Percentiles rank a stretch among this genome's conserved stretches.
Conservation (phyloP, 257 asterid species). For the Jacaranda mimosifolia region DNA sequence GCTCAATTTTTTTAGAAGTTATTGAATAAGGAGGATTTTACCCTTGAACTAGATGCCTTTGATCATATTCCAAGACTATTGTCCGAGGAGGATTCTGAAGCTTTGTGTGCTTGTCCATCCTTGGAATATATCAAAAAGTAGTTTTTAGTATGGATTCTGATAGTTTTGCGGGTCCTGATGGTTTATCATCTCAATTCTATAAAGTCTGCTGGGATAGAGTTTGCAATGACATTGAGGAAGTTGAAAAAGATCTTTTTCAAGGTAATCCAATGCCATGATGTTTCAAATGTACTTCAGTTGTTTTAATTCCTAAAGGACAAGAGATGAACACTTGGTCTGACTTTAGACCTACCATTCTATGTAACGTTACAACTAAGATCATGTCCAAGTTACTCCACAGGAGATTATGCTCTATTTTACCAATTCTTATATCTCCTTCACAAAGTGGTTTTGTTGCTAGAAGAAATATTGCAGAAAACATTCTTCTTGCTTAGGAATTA, state of each 20-base stretch:
- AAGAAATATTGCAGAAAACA: background rate
- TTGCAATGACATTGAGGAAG: background rate
- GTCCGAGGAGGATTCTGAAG: too few relatives aligned
- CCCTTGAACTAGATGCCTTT: too few relatives aligned
- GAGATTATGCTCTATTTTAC: background rate
- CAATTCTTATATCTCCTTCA: background rate
- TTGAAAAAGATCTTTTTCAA: background rate
- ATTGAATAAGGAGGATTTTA: too few relatives aligned
- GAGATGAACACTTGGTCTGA: background rate
- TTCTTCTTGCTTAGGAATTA: conserved; percentile 4
- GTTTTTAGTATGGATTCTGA: background rate
- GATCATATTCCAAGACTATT: too few relatives aligned
- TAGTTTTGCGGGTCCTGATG: background rate
- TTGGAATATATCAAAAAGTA: background rate
- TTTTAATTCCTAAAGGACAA: background rate
- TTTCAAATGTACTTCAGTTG: background rate
- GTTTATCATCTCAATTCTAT: background rate
- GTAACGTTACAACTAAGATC: background rate
- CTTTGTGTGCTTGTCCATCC: background rate
- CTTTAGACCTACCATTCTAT: background rate
- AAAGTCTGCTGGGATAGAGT: background rate
- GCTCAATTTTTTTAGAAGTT: too few relatives aligned
- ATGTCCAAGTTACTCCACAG: background rate
- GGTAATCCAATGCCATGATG: background rate
- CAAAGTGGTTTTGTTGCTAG: background rate